A percentile compares a stretch with the other conserved stretches of the same genome.
Conservation (phyloP, 1,139 yeast genomes). For the Pichia cactophila region DNA sequence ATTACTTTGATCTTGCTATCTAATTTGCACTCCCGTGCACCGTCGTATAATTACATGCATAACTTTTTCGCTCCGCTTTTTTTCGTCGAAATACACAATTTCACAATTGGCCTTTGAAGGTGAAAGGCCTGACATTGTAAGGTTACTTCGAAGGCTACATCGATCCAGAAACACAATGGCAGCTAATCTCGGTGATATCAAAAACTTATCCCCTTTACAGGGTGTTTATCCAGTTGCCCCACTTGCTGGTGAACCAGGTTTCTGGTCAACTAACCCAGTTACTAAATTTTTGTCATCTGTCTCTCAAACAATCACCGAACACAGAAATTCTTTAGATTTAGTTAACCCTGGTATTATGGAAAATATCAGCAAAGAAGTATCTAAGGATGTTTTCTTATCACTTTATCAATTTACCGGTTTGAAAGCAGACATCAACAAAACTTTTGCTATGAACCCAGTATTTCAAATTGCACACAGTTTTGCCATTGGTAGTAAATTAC, state of each 20-base stretch:
- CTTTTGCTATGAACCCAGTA: constrained; percentile 84
- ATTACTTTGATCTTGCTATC: no score
- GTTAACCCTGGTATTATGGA: constrained; percentile 93
- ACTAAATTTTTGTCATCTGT: constrained; percentile 75
- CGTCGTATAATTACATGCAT: neutral
- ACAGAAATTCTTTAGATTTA: constrained; percentile 75
- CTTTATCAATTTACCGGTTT: constrained; percentile 93
- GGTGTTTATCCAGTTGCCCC: constrained; percentile 44
- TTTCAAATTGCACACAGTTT: constrained; percentile 97
- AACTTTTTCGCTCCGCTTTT: neutral
- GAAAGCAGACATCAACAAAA: constrained; percentile 93
- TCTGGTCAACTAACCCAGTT: constrained; percentile 84
- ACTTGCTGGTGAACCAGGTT: constrained; percentile 42
- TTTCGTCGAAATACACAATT: neutral
- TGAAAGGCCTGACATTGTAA: neutral
- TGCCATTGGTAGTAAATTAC: constrained; percentile 81
- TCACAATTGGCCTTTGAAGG: neutral
- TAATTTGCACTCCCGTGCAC: neutral
- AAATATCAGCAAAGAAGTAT: constrained; percentile 86
- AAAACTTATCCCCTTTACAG: constrained; percentile 47
- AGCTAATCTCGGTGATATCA: constrained; percentile 23
- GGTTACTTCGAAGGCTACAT: neutral
- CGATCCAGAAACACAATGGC: constrained; percentile 2
- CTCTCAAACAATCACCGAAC: constrained; percentile 63
- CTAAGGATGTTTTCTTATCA: constrained; percentile 84